phyloP scores from a whole-genome alignment of 2,329 filamentous ascomycete genomes.

The Sporothrix schenckii region DNA sequence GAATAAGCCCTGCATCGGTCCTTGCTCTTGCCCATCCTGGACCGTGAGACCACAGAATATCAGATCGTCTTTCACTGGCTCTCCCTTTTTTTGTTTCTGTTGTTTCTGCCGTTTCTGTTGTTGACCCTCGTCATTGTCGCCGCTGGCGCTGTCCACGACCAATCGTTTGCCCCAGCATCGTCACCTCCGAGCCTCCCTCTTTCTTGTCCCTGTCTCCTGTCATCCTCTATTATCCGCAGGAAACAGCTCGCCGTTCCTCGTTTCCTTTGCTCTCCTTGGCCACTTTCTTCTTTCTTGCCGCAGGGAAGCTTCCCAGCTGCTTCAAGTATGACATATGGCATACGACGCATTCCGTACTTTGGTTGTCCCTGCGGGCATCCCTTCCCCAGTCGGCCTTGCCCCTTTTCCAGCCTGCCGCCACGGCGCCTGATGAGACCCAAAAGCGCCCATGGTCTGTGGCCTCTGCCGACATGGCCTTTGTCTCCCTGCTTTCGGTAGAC shows the following conservation, averaged over 20 bases:
- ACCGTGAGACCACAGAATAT: background rate
- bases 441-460: constrained; percentile 4
- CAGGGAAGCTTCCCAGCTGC: background rate
- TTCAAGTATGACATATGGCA: background rate
- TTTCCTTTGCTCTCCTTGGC: constrained; percentile 3
- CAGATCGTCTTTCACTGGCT: background rate
- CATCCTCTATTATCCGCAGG: constrained; percentile 14
- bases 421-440: constrained; percentile 25
- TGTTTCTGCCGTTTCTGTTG: background rate
- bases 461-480: background rate
- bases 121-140: background rate
- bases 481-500: constrained; percentile 21
- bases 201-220: background rate
- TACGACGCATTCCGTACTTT: background rate
- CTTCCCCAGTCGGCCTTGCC: constrained; percentile 16
- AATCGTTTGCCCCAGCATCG: constrained; percentile 28
- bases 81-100: background rate
- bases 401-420: constrained; percentile 25
- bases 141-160: background rate
- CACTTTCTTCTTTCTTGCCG: background rate
- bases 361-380: constrained; percentile 20
- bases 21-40: background rate
- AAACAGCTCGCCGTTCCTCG: constrained; percentile 23
- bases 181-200: constrained; percentile 9
- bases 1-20: constrained; percentile 1